phyloP scores from a whole-genome alignment of 1,284 basidiomycete species.

The Irpex sp. region DNA sequence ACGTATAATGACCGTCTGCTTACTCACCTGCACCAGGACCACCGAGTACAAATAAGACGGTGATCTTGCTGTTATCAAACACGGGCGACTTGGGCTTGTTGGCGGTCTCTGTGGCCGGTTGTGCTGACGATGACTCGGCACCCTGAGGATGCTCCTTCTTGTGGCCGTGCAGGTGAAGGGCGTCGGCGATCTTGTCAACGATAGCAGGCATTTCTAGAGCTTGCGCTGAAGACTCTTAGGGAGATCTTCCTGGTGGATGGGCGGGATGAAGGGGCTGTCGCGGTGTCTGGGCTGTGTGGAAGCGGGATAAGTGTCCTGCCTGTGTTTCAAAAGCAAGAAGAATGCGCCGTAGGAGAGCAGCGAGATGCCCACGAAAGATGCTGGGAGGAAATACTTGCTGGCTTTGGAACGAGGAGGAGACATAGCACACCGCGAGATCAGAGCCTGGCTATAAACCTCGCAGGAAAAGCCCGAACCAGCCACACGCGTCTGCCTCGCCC shows the following conservation, averaged over 20 bases:
- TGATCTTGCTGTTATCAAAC: slow-evolving; percentile 76
- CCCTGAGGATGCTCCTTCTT: slow-evolving; percentile 8
- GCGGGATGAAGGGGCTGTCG: slow-evolving; percentile 62
- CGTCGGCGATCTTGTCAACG: slow-evolving; percentile 46
- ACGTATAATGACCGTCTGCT: not conserved
- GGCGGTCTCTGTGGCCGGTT: slow-evolving; percentile 3
- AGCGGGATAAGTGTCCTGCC: slow-evolving; percentile 54
- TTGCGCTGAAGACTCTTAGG: slow-evolving; percentile 3
- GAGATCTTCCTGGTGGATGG: slow-evolving; percentile 38
- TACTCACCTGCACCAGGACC: slow-evolving; percentile 88
- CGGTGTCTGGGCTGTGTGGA: slow-evolving; percentile 56
- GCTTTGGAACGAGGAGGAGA: slow-evolving; percentile 19
- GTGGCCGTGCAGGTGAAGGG: slow-evolving; percentile 31
- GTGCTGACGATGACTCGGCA: not conserved
- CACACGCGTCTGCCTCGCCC: slow-evolving; percentile 3
- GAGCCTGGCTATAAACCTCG: not conserved
- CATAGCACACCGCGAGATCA: not conserved
- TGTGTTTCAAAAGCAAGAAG: slow-evolving; percentile 45
- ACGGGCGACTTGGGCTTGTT: slow-evolving; percentile 28
- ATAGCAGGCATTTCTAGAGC: slow-evolving; percentile 34
- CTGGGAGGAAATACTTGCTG: slow-evolving; percentile 51
- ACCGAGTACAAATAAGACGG: slow-evolving; percentile 93
- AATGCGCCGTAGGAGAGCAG: slow-evolving; percentile 53
- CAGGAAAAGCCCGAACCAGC: slow-evolving; percentile 1
- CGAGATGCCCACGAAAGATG: slow-evolving; percentile 51